These are phyloP conservation scores for Mucor saturninus DNA, from an alignment of 371 early-diverging fungal genomes.

Conservation along the genomic window DNA sequence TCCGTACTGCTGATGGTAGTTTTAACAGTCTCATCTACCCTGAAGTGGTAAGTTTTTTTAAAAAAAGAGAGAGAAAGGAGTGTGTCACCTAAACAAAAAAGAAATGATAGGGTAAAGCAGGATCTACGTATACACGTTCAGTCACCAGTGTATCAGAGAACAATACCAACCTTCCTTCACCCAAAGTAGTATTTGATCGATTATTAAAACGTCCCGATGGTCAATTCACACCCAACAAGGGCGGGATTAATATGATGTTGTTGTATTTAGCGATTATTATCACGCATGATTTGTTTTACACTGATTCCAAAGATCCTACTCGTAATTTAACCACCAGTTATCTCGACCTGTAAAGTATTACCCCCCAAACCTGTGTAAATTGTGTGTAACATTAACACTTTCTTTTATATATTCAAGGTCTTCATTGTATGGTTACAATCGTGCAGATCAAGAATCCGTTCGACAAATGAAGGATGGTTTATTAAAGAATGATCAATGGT, in stretches of 20 bases:
- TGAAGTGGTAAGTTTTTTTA: slow-evolving; percentile 35
- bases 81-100: neutral
- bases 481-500: slow-evolving; percentile 58
- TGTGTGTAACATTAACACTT: neutral
- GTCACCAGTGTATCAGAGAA: slow-evolving; percentile 31
- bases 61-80: neutral
- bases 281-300: slow-evolving; percentile 61
- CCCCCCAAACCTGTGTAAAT: neutral
- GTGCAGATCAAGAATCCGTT: slow-evolving; percentile 42
- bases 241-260: slow-evolving; percentile 50
- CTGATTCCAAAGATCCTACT: slow-evolving; percentile 40
- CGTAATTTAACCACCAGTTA: slow-evolving; percentile 56
- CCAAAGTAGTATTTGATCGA: slow-evolving; percentile 41
- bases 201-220: slow-evolving; percentile 40
- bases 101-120: slow-evolving; percentile 41
- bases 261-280: slow-evolving; percentile 55
- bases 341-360: slow-evolving; percentile 43
- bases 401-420: slow-evolving; percentile 23
- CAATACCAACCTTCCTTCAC: slow-evolving; percentile 37
- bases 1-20: slow-evolving; percentile 58
- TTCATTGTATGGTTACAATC: slow-evolving; percentile 50
- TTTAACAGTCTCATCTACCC: slow-evolving; percentile 47
- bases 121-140: slow-evolving; percentile 46
- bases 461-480: slow-evolving; percentile 48
- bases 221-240: slow-evolving; percentile 39